Evolutionary conservation across 2,329 filamentous ascomycete genomes (phyloP).

Genomic region (Colletotrichum sp.): DNA sequence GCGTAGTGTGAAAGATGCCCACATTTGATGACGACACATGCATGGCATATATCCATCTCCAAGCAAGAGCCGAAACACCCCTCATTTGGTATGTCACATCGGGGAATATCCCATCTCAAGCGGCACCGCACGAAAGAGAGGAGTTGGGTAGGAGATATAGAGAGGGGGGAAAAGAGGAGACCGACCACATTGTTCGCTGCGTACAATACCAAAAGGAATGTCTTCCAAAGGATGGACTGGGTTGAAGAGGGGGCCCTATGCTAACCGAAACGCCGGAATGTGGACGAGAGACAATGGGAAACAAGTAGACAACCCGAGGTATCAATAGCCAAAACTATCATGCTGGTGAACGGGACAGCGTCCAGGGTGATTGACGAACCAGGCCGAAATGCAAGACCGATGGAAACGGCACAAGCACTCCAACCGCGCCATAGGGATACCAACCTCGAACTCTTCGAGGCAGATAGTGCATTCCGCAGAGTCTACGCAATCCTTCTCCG

Average conservation of each 20-base stretch:
- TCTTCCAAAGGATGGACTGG: conserved; percentile 5
- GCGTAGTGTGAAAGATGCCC: neutral
- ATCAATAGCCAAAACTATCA: conserved; percentile 60
- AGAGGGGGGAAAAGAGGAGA: neutral
- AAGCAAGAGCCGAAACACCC: neutral
- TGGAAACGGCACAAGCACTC: conserved; percentile 73
- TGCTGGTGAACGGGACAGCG: conserved; percentile 72
- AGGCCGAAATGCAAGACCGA: conserved; percentile 62
- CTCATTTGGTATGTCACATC: neutral
- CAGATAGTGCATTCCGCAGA: conserved; percentile 73
- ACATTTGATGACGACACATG: conserved; percentile 1
- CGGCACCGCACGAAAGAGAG: neutral
- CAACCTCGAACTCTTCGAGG: conserved; percentile 68
- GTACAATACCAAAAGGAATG: neutral
- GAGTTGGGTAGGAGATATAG: neutral
- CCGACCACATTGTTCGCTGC: neutral
- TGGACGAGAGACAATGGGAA: neutral
- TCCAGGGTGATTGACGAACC: conserved; percentile 68
- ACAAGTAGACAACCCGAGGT: neutral
- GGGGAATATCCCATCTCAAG: neutral
- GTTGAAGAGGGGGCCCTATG: neutral
- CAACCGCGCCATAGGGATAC: conserved; percentile 67
- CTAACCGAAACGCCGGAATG: conserved; percentile 16
- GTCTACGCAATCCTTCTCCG: conserved; percentile 73
- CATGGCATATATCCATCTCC: neutral